Conservation (phyloP, 805 yeast species). For the Wickerhamomyces silvicola region DNA sequence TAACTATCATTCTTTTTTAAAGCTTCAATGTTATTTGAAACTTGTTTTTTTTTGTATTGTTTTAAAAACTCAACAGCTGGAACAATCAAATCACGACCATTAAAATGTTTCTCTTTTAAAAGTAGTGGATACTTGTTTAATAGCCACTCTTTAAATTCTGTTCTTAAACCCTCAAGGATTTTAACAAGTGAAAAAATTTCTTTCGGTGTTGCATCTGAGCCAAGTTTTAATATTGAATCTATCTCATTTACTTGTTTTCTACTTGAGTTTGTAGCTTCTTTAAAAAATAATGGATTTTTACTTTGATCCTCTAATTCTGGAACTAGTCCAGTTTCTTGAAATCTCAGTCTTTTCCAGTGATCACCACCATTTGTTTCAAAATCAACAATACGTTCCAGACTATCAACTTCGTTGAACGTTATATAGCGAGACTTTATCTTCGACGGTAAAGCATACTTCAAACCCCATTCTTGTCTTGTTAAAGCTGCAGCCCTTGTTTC, state of each 20-base stretch:
- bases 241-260: constrained; percentile 23
- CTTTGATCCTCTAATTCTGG: constrained; percentile 22
- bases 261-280: constrained; percentile 9
- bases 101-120: constrained; percentile 22
- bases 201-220: constrained; percentile 2
- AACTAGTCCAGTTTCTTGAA: constrained; percentile 58
- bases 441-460: constrained; percentile 63
- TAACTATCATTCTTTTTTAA: constrained; percentile 6
- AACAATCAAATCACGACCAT: constrained; percentile 24
- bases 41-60: constrained; percentile 6
- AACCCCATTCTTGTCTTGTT: constrained; percentile 67
- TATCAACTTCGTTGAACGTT: constrained; percentile 61
- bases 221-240: constrained; percentile 12
- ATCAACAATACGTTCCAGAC: constrained; percentile 59
- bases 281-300: constrained; percentile 29
- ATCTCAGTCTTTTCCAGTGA: constrained; percentile 54
- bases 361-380: constrained; percentile 59
- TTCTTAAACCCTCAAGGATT: constrained; percentile 37
- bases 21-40: constrained; percentile 6
- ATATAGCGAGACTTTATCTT: constrained; percentile 53
- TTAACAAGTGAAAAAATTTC: constrained; percentile 4
- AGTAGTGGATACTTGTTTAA: constrained; percentile 42
- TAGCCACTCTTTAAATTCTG: constrained; percentile 50
- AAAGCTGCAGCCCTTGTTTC: constrained; percentile 63
- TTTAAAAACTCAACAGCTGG: constrained; percentile 27